Base-by-base conservation (phyloP, 305 asterid genomes). In the Fraxinus velutina region DNA sequence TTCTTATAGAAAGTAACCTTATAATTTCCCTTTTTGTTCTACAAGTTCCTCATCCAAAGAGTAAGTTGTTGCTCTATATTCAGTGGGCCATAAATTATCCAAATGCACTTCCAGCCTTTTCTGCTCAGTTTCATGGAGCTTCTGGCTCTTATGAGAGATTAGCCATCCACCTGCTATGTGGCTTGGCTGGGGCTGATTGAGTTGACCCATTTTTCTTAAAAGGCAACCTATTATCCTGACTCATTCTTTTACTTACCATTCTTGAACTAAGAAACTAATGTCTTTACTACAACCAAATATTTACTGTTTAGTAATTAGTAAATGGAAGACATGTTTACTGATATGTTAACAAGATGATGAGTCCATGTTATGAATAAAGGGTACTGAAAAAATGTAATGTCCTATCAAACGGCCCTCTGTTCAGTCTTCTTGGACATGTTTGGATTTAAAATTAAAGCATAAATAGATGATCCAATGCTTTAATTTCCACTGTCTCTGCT, bases 11-110 rank as follows among this genome's bases (percentile, higher is more conserved):
- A 9, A 8, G 36, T 71, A 6, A 32, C 27, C 37, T 19, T 85
- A 19, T 70, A 66, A 71, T 6, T 70, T 42, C 0, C 44, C n/a
- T 79, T 79, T 79, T 72, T 79, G 75, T 70, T 75, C 76, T 5
- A 44, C 7, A 19, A 78, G 79, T 13, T 71, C 62, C 32, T 73
- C 55, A 15, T 44, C 22, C 24, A 52, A 50, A 37, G 37, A 73
- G 44, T 57, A 34, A 5, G 37, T 72, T 22, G 30, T 22, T 78
- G 50, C 36, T 76, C 42, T 52, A 32, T 81, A 66, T 60, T 79
- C 24, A 24, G 62, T 64, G 73, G 42, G 78, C 52, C 29, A 24
- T 32, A 75, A 15, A 52, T 64, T 64, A 27, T 71, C 70, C 22
- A 44, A 68, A 55, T 44, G 7, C 30, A 19, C 73, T 30, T 72